Evolutionary conservation across 2,329 filamentous ascomycete genomes (phyloP).

Genomic region (Trichoderma sp.): DNA sequence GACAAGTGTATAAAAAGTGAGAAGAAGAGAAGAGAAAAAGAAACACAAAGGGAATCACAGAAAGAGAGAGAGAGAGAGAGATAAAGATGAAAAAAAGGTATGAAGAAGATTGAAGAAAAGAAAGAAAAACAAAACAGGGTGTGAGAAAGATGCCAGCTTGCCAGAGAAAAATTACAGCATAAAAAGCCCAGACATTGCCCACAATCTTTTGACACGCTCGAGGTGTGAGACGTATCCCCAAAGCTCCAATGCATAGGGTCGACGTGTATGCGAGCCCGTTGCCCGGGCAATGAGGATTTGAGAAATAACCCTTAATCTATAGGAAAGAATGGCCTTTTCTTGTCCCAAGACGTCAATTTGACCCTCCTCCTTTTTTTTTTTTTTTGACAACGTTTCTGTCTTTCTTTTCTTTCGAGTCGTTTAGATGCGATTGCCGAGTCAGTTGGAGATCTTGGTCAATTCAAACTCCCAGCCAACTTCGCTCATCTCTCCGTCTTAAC

Average conservation of each 20-base stretch:
- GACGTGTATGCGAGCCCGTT: not conserved
- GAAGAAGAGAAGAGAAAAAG: not conserved
- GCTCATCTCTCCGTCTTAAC: constrained; percentile 22
- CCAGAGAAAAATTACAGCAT: constrained; percentile 11
- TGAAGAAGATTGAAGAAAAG: not conserved
- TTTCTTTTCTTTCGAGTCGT: constrained; percentile 37
- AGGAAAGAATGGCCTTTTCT: constrained; percentile 32
- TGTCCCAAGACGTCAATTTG: constrained; percentile 24
- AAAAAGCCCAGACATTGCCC: constrained; percentile 12
- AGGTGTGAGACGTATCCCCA: constrained; percentile 1
- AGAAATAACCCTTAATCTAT: constrained; percentile 25
- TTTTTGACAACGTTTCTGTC: constrained; percentile 31
- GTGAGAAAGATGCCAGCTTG: constrained; percentile 21
- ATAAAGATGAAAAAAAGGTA: constrained; percentile 26
- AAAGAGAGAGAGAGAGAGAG: constrained; percentile 19
- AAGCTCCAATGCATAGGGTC: not conserved
- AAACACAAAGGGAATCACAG: constrained; percentile 33
- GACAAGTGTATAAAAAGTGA: constrained; percentile 20
- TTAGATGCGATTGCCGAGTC: constrained; percentile 37
- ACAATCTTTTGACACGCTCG: constrained; percentile 13
- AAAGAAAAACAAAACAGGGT: constrained; percentile 16
- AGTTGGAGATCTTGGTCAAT: constrained; percentile 29
- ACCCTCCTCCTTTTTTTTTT: constrained; percentile 26
- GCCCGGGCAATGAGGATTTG: constrained; percentile 8
- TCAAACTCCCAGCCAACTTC: constrained; percentile 15